Conservation (phyloP, 768 basidiomycete genomes). For the Butyriboletus loyo region DNA sequence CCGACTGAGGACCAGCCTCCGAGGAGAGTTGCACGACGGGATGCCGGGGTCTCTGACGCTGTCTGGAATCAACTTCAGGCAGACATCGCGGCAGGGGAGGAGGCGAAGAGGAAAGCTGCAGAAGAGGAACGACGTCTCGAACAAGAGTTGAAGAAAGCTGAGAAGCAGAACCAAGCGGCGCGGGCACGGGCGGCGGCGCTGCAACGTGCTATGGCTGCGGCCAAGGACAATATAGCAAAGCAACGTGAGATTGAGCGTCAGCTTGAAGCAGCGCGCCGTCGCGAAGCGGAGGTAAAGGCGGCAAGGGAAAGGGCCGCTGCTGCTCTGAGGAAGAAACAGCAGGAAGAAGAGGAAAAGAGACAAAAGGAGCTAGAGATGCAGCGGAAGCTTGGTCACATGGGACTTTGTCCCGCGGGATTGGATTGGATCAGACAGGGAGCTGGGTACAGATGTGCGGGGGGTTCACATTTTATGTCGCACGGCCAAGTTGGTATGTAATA, state of each 20-base stretch:
- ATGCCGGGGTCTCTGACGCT: constrained; percentile 51
- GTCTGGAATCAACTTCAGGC: constrained; percentile 52
- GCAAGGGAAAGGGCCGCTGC: constrained; percentile 25
- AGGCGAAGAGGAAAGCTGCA: constrained; percentile 15
- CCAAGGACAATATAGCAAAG: constrained; percentile 19
- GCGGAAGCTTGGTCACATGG: constrained; percentile 43
- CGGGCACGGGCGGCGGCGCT: constrained; percentile 11
- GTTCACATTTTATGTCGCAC: constrained; percentile 39
- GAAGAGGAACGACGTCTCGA: constrained; percentile 20
- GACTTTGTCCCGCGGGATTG: constrained; percentile 47
- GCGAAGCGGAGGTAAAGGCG: constrained; percentile 22
- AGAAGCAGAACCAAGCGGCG: constrained; percentile 11
- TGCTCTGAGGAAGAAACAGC: constrained; percentile 31
- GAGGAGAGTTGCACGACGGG: constrained; percentile 36
- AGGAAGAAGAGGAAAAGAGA: constrained; percentile 38
- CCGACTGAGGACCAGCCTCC: constrained; percentile 1
- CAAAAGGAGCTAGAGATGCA: constrained; percentile 36
- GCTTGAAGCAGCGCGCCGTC: constrained; percentile 29
- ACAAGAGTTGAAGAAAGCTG: constrained; percentile 14
- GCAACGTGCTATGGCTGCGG: constrained; percentile 16
- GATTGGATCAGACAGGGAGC: constrained; percentile 40
- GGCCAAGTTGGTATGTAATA: not conserved
- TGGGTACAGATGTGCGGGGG: constrained; percentile 49
- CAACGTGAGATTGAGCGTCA: constrained; percentile 26
- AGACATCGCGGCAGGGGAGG: constrained; percentile 27